Conservation (phyloP, 2,329 filamentous ascomycete species). For the Venturia asperata region DNA sequence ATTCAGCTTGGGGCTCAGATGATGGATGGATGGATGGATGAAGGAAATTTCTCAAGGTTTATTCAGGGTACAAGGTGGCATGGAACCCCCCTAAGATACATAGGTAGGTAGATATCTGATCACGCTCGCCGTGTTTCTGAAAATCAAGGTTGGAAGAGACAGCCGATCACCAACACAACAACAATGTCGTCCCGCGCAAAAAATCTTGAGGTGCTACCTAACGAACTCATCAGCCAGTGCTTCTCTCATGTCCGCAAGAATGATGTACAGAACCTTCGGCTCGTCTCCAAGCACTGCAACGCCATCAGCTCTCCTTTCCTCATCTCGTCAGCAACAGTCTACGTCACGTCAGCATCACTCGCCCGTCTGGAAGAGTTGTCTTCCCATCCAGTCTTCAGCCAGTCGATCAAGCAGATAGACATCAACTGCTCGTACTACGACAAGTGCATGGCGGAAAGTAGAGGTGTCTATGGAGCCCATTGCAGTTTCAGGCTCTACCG, state of each 20-base stretch:
- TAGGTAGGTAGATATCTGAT: too few species aligned
- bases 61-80: too few species aligned
- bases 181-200: background rate
- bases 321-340: background rate
- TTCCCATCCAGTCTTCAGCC: background rate
- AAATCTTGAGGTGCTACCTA: background rate
- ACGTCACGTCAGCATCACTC: background rate
- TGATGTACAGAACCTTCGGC: background rate
- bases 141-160: background rate
- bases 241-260: background rate
- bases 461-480: background rate
- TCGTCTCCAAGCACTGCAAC: background rate
- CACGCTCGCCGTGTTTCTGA: too few species aligned
- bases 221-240: background rate
- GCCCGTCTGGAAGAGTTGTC: background rate
- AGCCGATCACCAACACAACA: background rate
- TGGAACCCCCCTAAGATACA: too few species aligned
- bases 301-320: constrained; percentile 6
- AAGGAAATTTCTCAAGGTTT: too few species aligned
- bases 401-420: background rate
- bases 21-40: too few species aligned
- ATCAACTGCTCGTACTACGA: constrained; percentile 1
- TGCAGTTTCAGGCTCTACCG: background rate
- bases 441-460: background rate
- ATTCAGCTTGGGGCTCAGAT: too few species aligned